Evolutionary conservation across 192 early-diverging fungal species (phyloP).

Genomic region (Coemansia umbellata): DNA sequence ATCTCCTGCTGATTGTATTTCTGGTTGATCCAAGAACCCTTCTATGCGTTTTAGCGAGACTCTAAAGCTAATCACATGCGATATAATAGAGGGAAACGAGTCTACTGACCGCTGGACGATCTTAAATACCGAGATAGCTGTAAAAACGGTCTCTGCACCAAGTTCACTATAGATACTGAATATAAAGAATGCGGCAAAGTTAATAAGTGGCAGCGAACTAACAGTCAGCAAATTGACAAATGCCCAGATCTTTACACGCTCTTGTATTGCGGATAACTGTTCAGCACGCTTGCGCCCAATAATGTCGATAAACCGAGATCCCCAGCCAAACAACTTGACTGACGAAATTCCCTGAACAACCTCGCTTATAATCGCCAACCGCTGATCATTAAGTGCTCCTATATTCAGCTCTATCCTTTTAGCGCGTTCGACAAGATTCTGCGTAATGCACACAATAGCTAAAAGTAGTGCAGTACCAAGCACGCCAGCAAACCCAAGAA

Average conservation of each 20-base stretch:
- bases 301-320: slow-evolving; percentile 64
- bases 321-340: slow-evolving; percentile 91
- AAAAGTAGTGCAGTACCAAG: slow-evolving; percentile 69
- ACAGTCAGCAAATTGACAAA: slow-evolving; percentile 58
- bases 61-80: slow-evolving; percentile 53
- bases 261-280: slow-evolving; percentile 56
- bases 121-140: slow-evolving; percentile 68
- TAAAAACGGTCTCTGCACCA: slow-evolving; percentile 62
- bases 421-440: slow-evolving; percentile 45
- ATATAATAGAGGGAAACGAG: slow-evolving; percentile 54
- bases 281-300: slow-evolving; percentile 58
- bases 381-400: slow-evolving; percentile 61
- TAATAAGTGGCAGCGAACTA: slow-evolving; percentile 54
- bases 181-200: slow-evolving; percentile 54
- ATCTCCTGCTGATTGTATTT: slow-evolving; percentile 53
- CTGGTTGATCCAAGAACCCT: slow-evolving; percentile 65
- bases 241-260: slow-evolving; percentile 46
- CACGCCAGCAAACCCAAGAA: slow-evolving; percentile 76
- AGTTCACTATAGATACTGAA: slow-evolving; percentile 59
- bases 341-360: slow-evolving; percentile 80
- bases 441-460: slow-evolving; percentile 51
- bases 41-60: slow-evolving; percentile 67
- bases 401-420: slow-evolving; percentile 56
- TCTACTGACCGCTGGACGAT: slow-evolving; percentile 62
- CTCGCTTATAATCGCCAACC: slow-evolving; percentile 75